Conservation (phyloP, 441 rosid genomes). For the Pelargonium fulgidum region DNA sequence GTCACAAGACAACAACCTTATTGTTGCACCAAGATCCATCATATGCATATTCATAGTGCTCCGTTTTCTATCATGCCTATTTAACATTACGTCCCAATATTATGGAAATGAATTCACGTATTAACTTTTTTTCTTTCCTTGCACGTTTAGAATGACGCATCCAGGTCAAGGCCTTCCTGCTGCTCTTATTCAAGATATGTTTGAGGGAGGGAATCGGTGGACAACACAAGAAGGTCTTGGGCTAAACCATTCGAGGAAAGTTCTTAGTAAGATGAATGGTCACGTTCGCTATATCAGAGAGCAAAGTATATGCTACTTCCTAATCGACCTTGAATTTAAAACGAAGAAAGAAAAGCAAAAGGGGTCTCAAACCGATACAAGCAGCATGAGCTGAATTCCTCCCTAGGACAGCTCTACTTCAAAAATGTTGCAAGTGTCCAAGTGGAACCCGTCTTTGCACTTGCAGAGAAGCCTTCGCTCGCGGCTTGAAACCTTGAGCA, state of each 20-base stretch:
- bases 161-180: slow-evolving; percentile 67
- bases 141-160: slow-evolving; percentile 56
- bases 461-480: no score
- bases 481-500: neutral
- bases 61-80: no score
- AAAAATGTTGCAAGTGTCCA: no score
- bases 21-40: no score
- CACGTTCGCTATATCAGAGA: slow-evolving; percentile 53
- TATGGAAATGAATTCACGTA: neutral
- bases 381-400: slow-evolving; percentile 18
- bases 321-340: slow-evolving; percentile 46
- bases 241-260: slow-evolving; percentile 54
- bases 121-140: neutral
- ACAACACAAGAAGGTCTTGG: slow-evolving; percentile 56
- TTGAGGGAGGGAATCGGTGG: slow-evolving; percentile 39
- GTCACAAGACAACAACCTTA: no score
- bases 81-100: no score
- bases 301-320: slow-evolving; percentile 48
- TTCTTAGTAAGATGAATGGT: slow-evolving; percentile 60
- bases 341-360: slow-evolving; percentile 28
- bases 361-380: slow-evolving; percentile 23
- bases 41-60: no score
- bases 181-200: slow-evolving; percentile 53
- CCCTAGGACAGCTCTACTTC: neutral
- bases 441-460: no score